Base-by-base conservation (phyloP, 768 basidiomycete species). In the Multifurca ochricompacta region DNA sequence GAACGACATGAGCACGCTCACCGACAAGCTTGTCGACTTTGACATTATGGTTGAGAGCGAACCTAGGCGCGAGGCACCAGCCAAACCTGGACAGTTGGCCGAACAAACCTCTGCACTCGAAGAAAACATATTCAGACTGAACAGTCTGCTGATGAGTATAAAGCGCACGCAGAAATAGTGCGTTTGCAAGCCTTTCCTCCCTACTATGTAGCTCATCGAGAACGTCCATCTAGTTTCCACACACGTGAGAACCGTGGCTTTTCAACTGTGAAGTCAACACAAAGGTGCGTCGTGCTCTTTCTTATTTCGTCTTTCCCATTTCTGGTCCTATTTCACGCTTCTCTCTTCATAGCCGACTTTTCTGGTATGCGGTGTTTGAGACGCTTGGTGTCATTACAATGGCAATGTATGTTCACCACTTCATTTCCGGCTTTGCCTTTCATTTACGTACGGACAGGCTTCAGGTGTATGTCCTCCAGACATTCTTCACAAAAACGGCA, bases 41-140 rank as follows among this genome's bases (percentile, higher is more conserved):
- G 87, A 91, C 69, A 98, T 99, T 70, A 94, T 97, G 92, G 91
- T 92, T 43, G 96, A 99, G 77, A 92, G 87, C 57, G 95, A 98
- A 67, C 96, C 96, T 2, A 76, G 96, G 47, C 76, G 91, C 47
- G 85, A 92, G 64, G 78, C 92, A 2, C 89, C 93, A 3, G 90
- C 87, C 8, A 94, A 92, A 68, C 80, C 87, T 4, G 85, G 85
- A 13, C 88, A 91, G 68, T 81, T 99, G 34, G 74, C 86, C 11
- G 94, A 97, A 57, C 96, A 98, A 62, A 97, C 96, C 23, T 89
- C 80, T 49, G 82, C 87, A 9, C 73, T 99, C 52, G 95, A 98
- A 71, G 96, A 99, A 74, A 94, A 91, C 66, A 85, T 97, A 48
- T 97, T 91, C 73, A 81, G 91, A 51, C 73, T 99, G 54, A 91